Conservation (phyloP, 495 filamentous ascomycete genomes). For the Lophiostoma macrostomum region DNA sequence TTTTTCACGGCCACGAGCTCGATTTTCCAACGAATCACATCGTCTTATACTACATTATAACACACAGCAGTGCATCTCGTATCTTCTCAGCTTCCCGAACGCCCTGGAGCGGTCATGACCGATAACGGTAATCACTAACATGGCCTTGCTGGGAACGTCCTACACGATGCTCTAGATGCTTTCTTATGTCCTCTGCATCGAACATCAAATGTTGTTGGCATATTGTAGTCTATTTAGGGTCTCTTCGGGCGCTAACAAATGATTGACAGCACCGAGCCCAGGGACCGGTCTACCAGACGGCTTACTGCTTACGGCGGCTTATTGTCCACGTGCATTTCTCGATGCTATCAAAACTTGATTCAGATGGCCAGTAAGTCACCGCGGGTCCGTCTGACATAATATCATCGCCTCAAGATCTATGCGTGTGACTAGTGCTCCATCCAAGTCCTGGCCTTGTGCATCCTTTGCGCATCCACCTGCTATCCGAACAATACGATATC, state of each 20-base stretch:
- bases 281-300: constrained; percentile 16
- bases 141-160: no score
- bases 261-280: background rate
- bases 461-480: no score
- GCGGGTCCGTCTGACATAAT: constrained; percentile 24
- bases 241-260: no score
- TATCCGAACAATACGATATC: no score
- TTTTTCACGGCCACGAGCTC: no score
- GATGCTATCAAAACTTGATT: constrained; percentile 11
- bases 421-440: constrained; percentile 2
- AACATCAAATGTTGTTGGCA: background rate
- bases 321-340: constrained; percentile 13
- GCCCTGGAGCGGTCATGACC: background rate
- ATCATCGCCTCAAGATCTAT: background rate
- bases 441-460: no score
- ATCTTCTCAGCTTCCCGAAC: background rate
- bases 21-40: no score
- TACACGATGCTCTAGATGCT: no score
- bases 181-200: no score
- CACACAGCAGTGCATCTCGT: background rate
- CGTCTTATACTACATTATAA: no score
- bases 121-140: no score
- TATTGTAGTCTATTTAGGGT: background rate
- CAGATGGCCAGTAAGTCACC: background rate
- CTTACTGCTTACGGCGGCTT: constrained; percentile 26